A percentile compares a stretch with the other conserved stretches of the same genome.
These are phyloP conservation scores for Prunus armeniaca DNA, from an alignment of 306 rosid species.

Conservation along the genomic window DNA sequence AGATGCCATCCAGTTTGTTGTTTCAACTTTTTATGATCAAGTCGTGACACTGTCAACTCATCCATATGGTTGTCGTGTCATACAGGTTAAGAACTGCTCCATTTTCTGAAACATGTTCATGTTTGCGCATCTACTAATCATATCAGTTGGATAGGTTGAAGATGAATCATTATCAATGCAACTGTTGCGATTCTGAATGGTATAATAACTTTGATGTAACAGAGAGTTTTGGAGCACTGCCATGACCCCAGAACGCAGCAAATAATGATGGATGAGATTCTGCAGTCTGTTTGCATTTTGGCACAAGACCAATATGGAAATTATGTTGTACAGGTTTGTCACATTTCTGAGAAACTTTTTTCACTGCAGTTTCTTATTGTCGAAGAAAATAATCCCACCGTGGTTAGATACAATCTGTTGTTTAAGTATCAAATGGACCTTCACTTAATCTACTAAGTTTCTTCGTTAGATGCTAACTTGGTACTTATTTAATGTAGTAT, in stretches of 20 bases:
- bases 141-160: not conserved
- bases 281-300: conserved; percentile 77
- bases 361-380: not conserved
- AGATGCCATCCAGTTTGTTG: conserved; percentile 73
- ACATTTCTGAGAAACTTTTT: not conserved
- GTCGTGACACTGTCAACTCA: conserved; percentile 91
- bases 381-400: not conserved
- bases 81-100: conserved; percentile 51
- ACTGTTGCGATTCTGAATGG: not conserved
- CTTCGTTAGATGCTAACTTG: not conserved
- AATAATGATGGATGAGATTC: conserved; percentile 86
- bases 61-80: conserved; percentile 98
- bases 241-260: conserved; percentile 59
- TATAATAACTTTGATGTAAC: conserved; percentile 17
- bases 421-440: not conserved
- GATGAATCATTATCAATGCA: not conserved
- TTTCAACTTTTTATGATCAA: conserved; percentile 84
- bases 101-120: not conserved
- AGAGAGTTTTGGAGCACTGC: conserved; percentile 98
- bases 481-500: not conserved
- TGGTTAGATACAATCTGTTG: not conserved
- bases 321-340: conserved; percentile 87
- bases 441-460: not conserved
- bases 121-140: not conserved
- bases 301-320: conserved; percentile 99